Conservation (phyloP, 192 early-diverging fungal species). For the Backusella luteola region DNA sequence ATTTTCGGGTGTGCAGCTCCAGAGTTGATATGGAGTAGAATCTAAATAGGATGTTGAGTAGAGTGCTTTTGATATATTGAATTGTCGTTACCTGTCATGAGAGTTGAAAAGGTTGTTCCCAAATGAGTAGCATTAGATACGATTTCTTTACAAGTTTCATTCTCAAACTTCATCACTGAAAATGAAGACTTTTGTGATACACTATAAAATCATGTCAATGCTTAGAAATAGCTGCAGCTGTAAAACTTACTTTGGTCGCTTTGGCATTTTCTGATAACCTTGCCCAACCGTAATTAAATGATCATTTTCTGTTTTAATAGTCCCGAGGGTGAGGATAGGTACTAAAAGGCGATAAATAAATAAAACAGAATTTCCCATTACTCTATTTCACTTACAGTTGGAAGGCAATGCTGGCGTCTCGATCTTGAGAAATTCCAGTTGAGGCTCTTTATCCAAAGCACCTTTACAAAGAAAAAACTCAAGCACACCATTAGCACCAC, state of each 20-base stretch:
- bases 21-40: not conserved
- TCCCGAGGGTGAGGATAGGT: not conserved
- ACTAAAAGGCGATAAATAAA: not conserved
- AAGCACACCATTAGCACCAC: conserved; percentile 2
- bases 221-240: too few relatives aligned
- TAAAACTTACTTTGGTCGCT: not conserved
- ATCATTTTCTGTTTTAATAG: not conserved
- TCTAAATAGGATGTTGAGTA: not conserved
- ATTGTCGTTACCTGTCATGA: not conserved
- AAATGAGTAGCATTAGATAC: not conserved
- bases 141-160: not conserved
- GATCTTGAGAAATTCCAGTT: not conserved
- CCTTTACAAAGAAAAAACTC: conserved; percentile 8
- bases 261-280: not conserved
- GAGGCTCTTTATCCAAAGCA: not conserved
- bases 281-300: not conserved
- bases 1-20: not conserved
- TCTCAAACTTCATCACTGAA: not conserved
- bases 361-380: not conserved
- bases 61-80: not conserved
- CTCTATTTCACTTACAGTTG: not conserved
- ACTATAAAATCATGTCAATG: not conserved
- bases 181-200: not conserved
- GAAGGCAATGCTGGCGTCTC: not conserved
- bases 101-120: not conserved